Evolutionary conservation across 129 eudicot genomes (phyloP).

Genomic region (Arctium minus): DNA sequence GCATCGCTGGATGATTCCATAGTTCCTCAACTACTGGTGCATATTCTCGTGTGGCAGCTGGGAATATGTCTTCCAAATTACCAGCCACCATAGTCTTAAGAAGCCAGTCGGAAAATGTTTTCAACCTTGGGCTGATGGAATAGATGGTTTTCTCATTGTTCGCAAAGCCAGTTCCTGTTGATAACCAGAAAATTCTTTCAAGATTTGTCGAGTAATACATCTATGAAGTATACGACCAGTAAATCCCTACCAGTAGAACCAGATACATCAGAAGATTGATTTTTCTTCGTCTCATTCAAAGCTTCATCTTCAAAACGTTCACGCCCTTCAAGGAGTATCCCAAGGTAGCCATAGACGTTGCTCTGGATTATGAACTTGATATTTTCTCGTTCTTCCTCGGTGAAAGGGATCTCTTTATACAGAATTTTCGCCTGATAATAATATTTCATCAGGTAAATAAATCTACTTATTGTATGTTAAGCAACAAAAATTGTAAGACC

Average conservation of each 20-base stretch:
- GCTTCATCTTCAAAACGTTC: slow-evolving; percentile 96
- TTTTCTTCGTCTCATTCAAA: slow-evolving; percentile 32
- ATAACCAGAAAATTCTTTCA: slow-evolving; percentile 11
- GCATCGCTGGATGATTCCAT: slow-evolving; percentile 77
- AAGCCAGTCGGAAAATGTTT: slow-evolving; percentile 94
- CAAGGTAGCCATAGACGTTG: slow-evolving; percentile 82
- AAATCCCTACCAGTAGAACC: slow-evolving; percentile 30
- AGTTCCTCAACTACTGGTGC: slow-evolving; percentile 93
- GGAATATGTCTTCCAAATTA: slow-evolving; percentile 79
- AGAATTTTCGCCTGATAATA: slow-evolving; percentile 75
- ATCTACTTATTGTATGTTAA: neutral
- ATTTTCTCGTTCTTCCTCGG: slow-evolving; percentile 78
- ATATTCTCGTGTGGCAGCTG: slow-evolving; percentile 94
- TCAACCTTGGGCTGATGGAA: slow-evolving; percentile 70
- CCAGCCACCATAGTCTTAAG: slow-evolving; percentile 94
- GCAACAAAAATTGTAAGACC: neutral
- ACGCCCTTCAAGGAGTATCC: slow-evolving; percentile 92
- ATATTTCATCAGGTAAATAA: slow-evolving; percentile 9
- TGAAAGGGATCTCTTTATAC: slow-evolving; percentile 76
- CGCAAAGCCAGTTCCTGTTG: slow-evolving; percentile 34
- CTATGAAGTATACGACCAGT: neutral
- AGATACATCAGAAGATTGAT: slow-evolving; percentile 19
- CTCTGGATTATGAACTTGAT: slow-evolving; percentile 78
- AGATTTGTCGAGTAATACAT: neutral
- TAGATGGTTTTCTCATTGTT: slow-evolving; percentile 41